A percentile compares a stretch with the other conserved stretches of the same genome.
phyloP scores from a whole-genome alignment of 441 rosid species.

The Pelargonium fulgidum region DNA sequence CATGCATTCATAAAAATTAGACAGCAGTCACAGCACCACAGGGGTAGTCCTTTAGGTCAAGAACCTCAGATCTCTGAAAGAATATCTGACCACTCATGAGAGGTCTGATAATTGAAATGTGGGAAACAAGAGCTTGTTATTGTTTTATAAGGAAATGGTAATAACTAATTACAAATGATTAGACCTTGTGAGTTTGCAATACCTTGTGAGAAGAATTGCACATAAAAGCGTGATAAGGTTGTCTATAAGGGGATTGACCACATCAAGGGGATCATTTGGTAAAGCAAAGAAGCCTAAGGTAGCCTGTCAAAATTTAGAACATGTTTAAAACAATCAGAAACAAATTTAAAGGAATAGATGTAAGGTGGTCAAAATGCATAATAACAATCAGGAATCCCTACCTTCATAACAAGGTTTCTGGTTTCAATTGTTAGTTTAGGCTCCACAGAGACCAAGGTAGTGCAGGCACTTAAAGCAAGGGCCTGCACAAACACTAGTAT shows the following conservation, averaged over 20 bases:
- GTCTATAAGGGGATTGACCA: constrained; percentile 81
- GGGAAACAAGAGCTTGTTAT: constrained; percentile 12
- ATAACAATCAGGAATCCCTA: constrained; percentile 25
- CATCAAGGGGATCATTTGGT: constrained; percentile 87
- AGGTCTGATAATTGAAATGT: background rate
- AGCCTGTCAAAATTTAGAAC: constrained; percentile 52
- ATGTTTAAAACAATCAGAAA: constrained; percentile 13
- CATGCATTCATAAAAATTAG: background rate
- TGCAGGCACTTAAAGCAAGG: constrained; percentile 94
- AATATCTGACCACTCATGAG: background rate
- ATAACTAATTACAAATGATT: constrained; percentile 12
- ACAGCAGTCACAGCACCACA: constrained; percentile 3
- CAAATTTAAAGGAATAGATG: background rate
- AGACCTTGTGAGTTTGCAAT: constrained; percentile 24
- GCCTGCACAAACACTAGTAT: constrained; percentile 51
- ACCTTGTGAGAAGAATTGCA: constrained; percentile 98
- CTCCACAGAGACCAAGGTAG: constrained; percentile 96
- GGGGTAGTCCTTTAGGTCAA: background rate
- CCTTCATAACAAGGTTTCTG: constrained; percentile 94
- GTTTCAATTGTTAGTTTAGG: constrained; percentile 92
- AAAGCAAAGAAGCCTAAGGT: constrained; percentile 94
- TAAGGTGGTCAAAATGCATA: background rate
- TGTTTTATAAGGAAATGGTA: constrained; percentile 11
- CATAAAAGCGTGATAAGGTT: constrained; percentile 93
- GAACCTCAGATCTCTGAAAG: constrained; percentile 8